A percentile compares a stretch with the other conserved stretches of the same genome.
These are phyloP conservation scores for Kalanchoe fedtschenkoi DNA, from an alignment of 164 flowering plant species.

Conservation along the genomic window DNA sequence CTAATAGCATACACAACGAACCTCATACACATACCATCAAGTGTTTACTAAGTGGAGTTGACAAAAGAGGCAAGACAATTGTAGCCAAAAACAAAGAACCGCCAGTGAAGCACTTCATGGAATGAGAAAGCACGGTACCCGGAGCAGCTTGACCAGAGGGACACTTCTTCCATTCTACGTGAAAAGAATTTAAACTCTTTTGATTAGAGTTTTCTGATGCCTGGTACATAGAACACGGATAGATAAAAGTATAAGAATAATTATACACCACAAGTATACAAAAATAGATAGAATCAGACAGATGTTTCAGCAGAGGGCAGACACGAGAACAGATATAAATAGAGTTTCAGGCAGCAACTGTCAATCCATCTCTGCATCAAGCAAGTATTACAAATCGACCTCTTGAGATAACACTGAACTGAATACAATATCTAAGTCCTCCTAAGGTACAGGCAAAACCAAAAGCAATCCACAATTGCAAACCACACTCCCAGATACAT, in stretches of 20 bases:
- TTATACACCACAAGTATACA: not conserved
- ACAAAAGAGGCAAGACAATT: slow-evolving; percentile 78
- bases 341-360: too few species aligned
- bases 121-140: slow-evolving; percentile 43
- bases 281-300: too few species aligned
- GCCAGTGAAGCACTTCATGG: slow-evolving; percentile 82
- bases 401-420: not conserved
- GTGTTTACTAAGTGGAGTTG: slow-evolving; percentile 78
- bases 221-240: slow-evolving; percentile 20
- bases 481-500: not conserved
- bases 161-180: slow-evolving; percentile 72
- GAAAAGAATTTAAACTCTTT: slow-evolving; percentile 17
- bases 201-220: slow-evolving; percentile 30
- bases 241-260: not conserved
- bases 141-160: slow-evolving; percentile 51
- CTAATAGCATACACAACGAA: not conserved
- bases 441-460: too few species aligned
- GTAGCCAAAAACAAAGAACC: slow-evolving; percentile 60
- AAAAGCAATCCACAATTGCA: not conserved
- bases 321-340: too few species aligned
- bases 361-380: too few species aligned
- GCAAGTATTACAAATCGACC: too few species aligned
- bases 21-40: slow-evolving; percentile 31
- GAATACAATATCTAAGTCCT: too few species aligned
- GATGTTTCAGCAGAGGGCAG: too few species aligned